These are phyloP conservation scores for Allium cepa DNA, from an alignment of 106 monocot genomes.

Conservation along the genomic window DNA sequence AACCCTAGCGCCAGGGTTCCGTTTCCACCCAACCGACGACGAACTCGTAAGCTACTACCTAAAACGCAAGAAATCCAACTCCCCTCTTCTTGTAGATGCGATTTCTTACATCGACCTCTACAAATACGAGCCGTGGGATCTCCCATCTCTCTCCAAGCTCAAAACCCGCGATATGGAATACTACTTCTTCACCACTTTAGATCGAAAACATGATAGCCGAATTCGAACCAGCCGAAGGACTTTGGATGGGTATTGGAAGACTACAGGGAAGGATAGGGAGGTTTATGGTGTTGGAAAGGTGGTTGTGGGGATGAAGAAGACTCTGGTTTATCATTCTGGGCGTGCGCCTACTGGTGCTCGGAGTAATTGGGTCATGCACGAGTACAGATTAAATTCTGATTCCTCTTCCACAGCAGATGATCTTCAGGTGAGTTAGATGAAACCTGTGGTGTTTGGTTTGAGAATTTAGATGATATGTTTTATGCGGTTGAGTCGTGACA, in stretches of 20 bases:
- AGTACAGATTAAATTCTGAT: slow-evolving; percentile 57
- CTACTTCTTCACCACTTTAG: slow-evolving; percentile 84
- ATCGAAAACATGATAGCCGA: slow-evolving; percentile 62
- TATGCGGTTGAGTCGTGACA: neutral
- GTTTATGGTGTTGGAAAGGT: slow-evolving; percentile 7
- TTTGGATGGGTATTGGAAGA: slow-evolving; percentile 74
- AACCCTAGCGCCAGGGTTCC: slow-evolving; percentile 48
- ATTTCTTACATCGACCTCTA: slow-evolving; percentile 59
- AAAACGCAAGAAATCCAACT: slow-evolving; percentile 37
- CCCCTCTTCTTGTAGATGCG: slow-evolving; percentile 40
- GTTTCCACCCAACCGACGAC: slow-evolving; percentile 78
- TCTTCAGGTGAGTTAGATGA: neutral
- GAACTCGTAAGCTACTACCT: slow-evolving; percentile 76
- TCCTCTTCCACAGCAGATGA: neutral
- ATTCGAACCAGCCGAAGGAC: slow-evolving; percentile 69
- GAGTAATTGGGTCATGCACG: slow-evolving; percentile 96
- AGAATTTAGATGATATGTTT: neutral
- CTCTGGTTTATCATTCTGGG: slow-evolving; percentile 69
- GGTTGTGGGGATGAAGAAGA: slow-evolving; percentile 73
- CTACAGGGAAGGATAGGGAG: slow-evolving; percentile 80
- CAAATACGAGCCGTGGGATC: slow-evolving; percentile 71
- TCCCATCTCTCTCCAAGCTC: slow-evolving; percentile 50
- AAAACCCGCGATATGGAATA: slow-evolving; percentile 63
- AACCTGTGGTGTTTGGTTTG: neutral
- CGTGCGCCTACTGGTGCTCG: slow-evolving; percentile 56